These are phyloP conservation scores for Boletus tomentosulus DNA, from an alignment of 768 basidiomycete genomes.

Conservation along the genomic window DNA sequence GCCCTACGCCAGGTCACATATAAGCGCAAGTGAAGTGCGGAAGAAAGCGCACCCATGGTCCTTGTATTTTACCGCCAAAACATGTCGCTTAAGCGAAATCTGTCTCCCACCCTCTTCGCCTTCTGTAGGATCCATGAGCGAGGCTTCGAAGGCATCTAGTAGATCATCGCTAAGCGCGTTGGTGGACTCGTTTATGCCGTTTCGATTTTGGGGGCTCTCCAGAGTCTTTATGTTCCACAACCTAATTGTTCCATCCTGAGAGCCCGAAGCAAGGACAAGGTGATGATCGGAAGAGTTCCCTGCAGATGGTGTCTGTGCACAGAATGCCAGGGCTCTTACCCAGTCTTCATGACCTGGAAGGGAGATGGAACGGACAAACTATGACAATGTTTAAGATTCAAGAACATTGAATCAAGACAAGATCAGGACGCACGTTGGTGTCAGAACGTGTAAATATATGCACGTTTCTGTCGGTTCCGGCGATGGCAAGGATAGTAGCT, in stretches of 20 bases:
- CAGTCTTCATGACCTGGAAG: slow-evolving; percentile 93
- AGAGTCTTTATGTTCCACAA: slow-evolving; percentile 80
- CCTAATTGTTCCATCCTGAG: slow-evolving; percentile 91
- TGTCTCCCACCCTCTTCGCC: slow-evolving; percentile 77
- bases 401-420: slow-evolving; percentile 1
- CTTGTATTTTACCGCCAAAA: slow-evolving; percentile 59
- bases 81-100: slow-evolving; percentile 85
- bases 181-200: slow-evolving; percentile 17
- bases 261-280: slow-evolving; percentile 84
- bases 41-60: slow-evolving; percentile 14
- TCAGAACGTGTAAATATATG: slow-evolving; percentile 74
- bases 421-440: slow-evolving; percentile 38
- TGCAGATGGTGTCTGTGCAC: slow-evolving; percentile 26
- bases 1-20: too few species aligned
- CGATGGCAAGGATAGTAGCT: slow-evolving; percentile 75
- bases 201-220: slow-evolving; percentile 16
- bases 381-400: background rate
- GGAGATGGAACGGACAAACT: slow-evolving; percentile 59
- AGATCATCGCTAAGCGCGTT: slow-evolving; percentile 60
- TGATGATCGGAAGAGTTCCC: slow-evolving; percentile 25
- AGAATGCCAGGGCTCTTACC: slow-evolving; percentile 80
- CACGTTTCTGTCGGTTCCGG: slow-evolving; percentile 75
- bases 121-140: slow-evolving; percentile 66
- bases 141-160: slow-evolving; percentile 84
- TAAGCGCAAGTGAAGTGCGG: slow-evolving; percentile 22